Conservation (phyloP, 2,329 filamentous ascomycete species). For the Hypoxylon sp. region DNA sequence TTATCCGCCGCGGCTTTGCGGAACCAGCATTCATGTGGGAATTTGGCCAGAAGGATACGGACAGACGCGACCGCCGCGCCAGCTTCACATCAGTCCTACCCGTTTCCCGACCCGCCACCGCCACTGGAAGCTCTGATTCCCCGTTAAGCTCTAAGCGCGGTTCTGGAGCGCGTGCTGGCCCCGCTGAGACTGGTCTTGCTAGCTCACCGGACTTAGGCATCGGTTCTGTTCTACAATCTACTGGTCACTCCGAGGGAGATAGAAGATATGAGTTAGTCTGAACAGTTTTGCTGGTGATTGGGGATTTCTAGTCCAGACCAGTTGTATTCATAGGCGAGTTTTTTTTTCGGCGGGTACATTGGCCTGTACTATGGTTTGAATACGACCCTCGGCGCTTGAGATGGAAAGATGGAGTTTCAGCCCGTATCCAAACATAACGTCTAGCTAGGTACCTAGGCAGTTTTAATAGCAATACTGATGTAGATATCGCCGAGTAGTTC, state of each 20-base stretch:
- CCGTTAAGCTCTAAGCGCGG: not conserved
- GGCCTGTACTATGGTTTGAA: not conserved
- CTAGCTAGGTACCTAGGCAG: not conserved
- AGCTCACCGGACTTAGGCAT: not conserved
- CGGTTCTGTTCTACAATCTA: not conserved
- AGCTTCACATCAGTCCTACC: not conserved
- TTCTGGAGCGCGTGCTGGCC: not conserved
- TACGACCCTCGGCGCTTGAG: not conserved
- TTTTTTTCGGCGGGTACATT: not conserved
- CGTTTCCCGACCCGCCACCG: not conserved
- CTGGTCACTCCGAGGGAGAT: not conserved
- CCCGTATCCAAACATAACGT: not conserved
- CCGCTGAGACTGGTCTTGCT: not conserved
- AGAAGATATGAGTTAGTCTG: not conserved
- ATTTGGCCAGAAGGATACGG: constrained; percentile 13
- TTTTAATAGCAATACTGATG: not conserved
- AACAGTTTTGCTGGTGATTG: not conserved
- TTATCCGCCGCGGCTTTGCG: constrained; percentile 24
- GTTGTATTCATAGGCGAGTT: not conserved
- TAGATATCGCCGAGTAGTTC: not conserved
- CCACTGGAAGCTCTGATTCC: not conserved
- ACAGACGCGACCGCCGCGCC: constrained; percentile 2
- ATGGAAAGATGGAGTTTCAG: not conserved
- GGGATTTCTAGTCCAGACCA: not conserved
- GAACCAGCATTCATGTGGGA: constrained; percentile 24